Percentiles rank a stretch among this genome's conserved stretches.
These are phyloP conservation scores for Debaryomyces robertsiae DNA, from an alignment of 1,139 yeast species.

Conservation along the genomic window DNA sequence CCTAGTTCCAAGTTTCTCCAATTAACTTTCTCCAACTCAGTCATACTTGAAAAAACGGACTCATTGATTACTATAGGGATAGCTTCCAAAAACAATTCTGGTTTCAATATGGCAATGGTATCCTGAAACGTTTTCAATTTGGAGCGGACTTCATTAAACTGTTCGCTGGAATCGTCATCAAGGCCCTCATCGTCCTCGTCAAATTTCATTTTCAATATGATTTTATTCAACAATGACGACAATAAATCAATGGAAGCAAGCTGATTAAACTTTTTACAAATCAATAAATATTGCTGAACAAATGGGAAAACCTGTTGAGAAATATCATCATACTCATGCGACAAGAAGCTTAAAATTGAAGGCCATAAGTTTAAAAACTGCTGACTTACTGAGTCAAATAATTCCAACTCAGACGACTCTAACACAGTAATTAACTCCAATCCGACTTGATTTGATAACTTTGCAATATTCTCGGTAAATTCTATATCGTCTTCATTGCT, in stretches of 20 bases:
- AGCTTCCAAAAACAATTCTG: conserved; percentile 70
- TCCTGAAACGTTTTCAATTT: conserved; percentile 82
- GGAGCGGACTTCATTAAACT: conserved; percentile 75
- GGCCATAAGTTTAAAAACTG: conserved; percentile 62
- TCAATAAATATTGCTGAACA: conserved; percentile 69
- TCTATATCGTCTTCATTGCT: conserved; percentile 56
- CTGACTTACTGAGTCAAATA: conserved; percentile 44
- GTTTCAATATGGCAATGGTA: conserved; percentile 73
- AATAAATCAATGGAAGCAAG: conserved; percentile 51
- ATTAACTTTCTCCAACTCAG: conserved; percentile 28
- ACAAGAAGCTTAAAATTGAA: conserved; percentile 65
- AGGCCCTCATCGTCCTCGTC: conserved; percentile 72
- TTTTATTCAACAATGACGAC: conserved; percentile 63
- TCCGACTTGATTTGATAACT: conserved; percentile 73
- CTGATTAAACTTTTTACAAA: conserved; percentile 59
- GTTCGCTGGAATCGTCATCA: conserved; percentile 67
- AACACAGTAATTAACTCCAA: conserved; percentile 68
- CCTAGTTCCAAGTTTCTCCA: conserved; percentile 92
- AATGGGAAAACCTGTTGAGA: conserved; percentile 82
- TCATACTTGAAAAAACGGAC: conserved; percentile 45
- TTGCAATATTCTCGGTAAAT: conserved; percentile 76
- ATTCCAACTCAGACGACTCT: conserved; percentile 47
- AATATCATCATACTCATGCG: conserved; percentile 87
- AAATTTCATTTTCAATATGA: conserved; percentile 76
- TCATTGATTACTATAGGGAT: conserved; percentile 67